phyloP scores from a whole-genome alignment of 768 basidiomycete genomes.

The Mrakia frigida region DNA sequence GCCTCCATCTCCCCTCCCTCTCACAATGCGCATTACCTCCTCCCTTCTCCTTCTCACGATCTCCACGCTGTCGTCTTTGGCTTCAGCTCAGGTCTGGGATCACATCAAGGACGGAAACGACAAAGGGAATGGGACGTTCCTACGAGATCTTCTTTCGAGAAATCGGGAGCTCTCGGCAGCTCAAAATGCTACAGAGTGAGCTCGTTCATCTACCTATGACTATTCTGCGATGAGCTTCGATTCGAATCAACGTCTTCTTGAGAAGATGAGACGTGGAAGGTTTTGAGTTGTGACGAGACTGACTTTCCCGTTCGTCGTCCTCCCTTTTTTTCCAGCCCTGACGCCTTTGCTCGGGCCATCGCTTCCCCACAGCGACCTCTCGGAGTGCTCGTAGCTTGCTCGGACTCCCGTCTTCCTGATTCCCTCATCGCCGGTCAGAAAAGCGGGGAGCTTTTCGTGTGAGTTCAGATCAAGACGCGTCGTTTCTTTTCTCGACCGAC shows the following conservation, averaged over 20 bases:
- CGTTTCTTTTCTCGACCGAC: too few relatives aligned
- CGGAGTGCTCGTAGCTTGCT: conserved; percentile 2
- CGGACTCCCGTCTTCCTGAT: conserved; percentile 4
- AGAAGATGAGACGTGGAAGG: too few relatives aligned
- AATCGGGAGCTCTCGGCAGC: not conserved
- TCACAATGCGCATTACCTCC: not conserved
- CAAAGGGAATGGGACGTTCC: not conserved
- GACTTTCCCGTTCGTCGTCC: too few relatives aligned
- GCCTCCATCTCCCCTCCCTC: not conserved
- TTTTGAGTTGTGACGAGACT: too few relatives aligned
- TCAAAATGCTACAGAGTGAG: conserved; percentile 4
- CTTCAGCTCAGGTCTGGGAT: conserved; percentile 10
- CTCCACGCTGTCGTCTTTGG: not conserved
- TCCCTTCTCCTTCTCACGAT: not conserved
- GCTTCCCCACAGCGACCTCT: not conserved
- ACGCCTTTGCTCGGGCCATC: conserved; percentile 6
- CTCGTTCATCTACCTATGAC: too few relatives aligned
- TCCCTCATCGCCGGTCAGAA: conserved; percentile 5
- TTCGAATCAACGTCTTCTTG: not conserved
- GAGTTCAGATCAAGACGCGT: too few relatives aligned
- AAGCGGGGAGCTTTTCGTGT: not conserved
- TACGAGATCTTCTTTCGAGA: not conserved
- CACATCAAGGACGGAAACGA: not conserved
- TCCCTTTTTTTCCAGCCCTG: not conserved
- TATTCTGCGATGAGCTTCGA: too few relatives aligned